Evolutionary conservation across 768 basidiomycete genomes (phyloP), one percentile per base, ranked within the genome.

Genomic region (Podaxis sp.): DNA sequence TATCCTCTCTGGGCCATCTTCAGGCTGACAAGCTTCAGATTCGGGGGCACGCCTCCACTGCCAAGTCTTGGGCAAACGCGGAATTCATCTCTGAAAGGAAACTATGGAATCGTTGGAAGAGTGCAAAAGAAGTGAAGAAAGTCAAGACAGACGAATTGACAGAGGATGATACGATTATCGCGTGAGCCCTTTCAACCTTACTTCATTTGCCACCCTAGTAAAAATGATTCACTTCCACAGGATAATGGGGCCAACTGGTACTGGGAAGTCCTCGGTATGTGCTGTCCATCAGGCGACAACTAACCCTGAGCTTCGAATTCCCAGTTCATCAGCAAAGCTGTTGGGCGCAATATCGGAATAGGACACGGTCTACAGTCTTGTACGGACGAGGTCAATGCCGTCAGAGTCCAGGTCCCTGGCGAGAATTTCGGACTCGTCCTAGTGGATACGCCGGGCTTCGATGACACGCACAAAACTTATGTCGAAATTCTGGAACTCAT

Each of bases 361-460:
- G 42, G 42, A 6, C 42, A 44, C 15, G 4, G 42, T 44, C 42
- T 44, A 5, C 42, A 44, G 42, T 44, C 42, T 44, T 44, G 24
- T 22, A 49, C 48, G 22, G 22, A 49, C 48, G 22, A 24, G 2
- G n/a, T 44, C n/a, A 44, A 44, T 44, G 42, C 44, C 19, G 26
- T 62, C 19, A 52, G 54, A 9, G 61, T 62, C 28, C 61, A 12
- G 3, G 33, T 57, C 15, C 61, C 53, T n/a, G 46, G 33, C 38
- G 61, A 62, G 22, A 26, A 51, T 11, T 12, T 57, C 44, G 54
- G 46, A 1, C 13, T 72, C 15, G 66, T 72, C 2, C 57, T 74
- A 6, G 68, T 73, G 22, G 74, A 75, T 55, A 72, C 72, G 0
- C 72, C 73, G 0, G 72, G 73, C 1, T 72, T 74, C 58, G 68